Base-by-base conservation (phyloP, 176 grass and related monocot genomes). In the Ananas comosus region DNA sequence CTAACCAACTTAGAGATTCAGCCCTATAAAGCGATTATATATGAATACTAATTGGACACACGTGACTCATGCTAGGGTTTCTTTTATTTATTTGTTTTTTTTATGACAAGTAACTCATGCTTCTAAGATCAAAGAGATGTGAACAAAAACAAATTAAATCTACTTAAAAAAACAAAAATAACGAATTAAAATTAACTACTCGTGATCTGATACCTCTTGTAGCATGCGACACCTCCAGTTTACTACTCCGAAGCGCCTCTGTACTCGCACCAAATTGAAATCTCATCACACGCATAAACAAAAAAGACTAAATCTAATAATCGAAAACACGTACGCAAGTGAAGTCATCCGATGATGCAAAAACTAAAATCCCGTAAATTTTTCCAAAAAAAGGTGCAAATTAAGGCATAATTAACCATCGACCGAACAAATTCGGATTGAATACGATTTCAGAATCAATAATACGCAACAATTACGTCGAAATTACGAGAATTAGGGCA, bases 181-280 rank as follows among this genome's bases (percentile, higher is more conserved):
- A 66, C 14, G 10, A 52, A 64, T 6, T 17, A 11, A 75, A 50
- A 50, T 67, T 65, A 50, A 8, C 49, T 3, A 70, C 7, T 68
- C 48, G 65, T 47, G 65, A 17, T 11, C 48, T 12, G 0, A 83
- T 71, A 93, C 94, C 94, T 86, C 94, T 85, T 8, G 89, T 82
- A 23, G 89, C 89, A 76, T 88, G 82, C 64, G 84, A 77, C 73
- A 99, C 77, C 74, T 99, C 89, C 63, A 87, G 85, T 78, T 99
- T 99, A 85, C 89, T 99, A 65, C 68, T 78, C 79, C 94, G 83
- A 50, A 99, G 83, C 65, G 80, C 69, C 77, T 99, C 94, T 99
- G 87, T 76, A 81, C 9, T 63, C 8, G n/a, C 52, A 83, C 68
- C 27, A 85, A 47, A 17, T 4, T 48, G 5, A 56, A 59, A 18